Percentiles rank a stretch among this genome's conserved stretches.
Evolutionary conservation across 2,329 filamentous ascomycete genomes (phyloP).

Genomic region (Penicillium rolfsii): DNA sequence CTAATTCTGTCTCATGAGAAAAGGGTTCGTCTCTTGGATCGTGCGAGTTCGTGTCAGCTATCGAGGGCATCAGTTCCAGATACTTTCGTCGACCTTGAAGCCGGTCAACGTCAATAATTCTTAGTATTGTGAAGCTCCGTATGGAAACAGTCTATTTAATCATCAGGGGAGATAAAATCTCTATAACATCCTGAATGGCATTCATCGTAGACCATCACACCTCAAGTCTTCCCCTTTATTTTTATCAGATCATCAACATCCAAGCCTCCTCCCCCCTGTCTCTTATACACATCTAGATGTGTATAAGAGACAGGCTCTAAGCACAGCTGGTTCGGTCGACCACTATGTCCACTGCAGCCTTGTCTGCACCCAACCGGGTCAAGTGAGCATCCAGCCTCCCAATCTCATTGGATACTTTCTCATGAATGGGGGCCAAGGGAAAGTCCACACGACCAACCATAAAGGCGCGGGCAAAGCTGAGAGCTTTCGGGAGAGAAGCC

Average conservation of each 20-base stretch:
- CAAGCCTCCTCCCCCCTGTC: too few species aligned
- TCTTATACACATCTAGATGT: too few species aligned
- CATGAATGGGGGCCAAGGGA: background rate
- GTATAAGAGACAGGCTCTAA: too few species aligned
- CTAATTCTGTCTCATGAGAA: slow-evolving; percentile 18
- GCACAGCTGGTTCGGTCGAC: background rate
- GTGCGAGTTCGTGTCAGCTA: background rate
- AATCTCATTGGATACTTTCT: background rate
- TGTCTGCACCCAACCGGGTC: background rate
- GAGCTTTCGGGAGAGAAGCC: background rate
- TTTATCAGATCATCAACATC: background rate
- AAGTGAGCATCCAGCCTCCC: background rate
- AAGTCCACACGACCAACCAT: background rate
- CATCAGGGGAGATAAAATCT: background rate
- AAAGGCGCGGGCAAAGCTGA: background rate
- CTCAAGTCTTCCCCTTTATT: background rate
- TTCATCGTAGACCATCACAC: background rate
- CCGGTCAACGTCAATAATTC: background rate
- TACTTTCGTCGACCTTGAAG: background rate
- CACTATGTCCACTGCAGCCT: background rate
- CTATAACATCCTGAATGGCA: background rate
- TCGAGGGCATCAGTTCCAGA: background rate
- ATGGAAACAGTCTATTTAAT: too few species aligned
- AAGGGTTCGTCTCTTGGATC: background rate
- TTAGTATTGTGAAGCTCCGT: background rate